Conservation (phyloP, 1,139 yeast genomes). For the Chernovozyma sophiae-reginae region DNA sequence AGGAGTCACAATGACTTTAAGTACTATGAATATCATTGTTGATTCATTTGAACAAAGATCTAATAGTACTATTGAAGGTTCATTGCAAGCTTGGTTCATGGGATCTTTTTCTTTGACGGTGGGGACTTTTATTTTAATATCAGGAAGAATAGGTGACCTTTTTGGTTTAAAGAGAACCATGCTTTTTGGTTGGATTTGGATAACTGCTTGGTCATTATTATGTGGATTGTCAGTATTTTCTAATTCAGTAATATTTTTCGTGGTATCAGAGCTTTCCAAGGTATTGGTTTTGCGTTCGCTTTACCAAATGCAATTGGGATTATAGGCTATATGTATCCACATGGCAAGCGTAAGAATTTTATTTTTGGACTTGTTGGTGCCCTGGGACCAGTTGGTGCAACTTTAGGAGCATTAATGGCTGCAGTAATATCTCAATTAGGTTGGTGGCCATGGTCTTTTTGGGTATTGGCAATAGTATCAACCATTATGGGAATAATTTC, state of each 20-base stretch:
- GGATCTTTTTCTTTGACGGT: constrained; percentile 54
- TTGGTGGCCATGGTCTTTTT: constrained; percentile 55
- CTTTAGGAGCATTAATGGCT: constrained; percentile 45
- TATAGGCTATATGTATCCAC: constrained; percentile 44
- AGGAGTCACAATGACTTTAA: constrained; percentile 35
- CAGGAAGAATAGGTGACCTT: constrained; percentile 52
- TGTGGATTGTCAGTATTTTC: constrained; percentile 46
- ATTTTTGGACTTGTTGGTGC: constrained; percentile 52
- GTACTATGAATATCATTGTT: constrained; percentile 36
- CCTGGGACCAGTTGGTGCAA: constrained; percentile 54
- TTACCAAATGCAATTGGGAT: constrained; percentile 53
- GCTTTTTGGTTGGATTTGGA: constrained; percentile 43
- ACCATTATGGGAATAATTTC: constrained; percentile 25
- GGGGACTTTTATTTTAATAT: constrained; percentile 50
- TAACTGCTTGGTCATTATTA: constrained; percentile 41
- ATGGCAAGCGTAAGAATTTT: constrained; percentile 45
- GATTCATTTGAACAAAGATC: constrained; percentile 21
- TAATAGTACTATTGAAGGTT: constrained; percentile 12
- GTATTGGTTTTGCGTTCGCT: constrained; percentile 50
- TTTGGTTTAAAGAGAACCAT: constrained; percentile 46
- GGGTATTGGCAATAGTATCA: constrained; percentile 38
- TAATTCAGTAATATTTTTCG: constrained; percentile 41
- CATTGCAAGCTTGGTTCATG: constrained; percentile 49
- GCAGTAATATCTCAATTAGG: constrained; percentile 40
- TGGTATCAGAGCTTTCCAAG: constrained; percentile 50